These are phyloP conservation scores for Pseudocercospora fuligena DNA, from an alignment of 2,329 filamentous ascomycete species.

Conservation along the genomic window DNA sequence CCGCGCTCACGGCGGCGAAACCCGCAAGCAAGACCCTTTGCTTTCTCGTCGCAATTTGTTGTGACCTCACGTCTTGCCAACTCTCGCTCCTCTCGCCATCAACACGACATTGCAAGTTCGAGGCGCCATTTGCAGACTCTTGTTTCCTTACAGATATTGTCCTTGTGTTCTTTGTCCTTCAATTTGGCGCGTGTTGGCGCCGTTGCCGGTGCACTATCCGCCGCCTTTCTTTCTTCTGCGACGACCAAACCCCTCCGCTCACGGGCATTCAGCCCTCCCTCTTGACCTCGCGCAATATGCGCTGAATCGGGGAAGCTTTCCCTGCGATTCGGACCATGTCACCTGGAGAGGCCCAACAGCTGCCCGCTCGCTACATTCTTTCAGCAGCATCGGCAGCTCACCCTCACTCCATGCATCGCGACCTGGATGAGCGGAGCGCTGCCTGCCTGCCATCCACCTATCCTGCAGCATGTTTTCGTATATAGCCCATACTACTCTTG, in stretches of 20 bases:
- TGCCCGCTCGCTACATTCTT: background rate
- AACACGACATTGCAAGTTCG: background rate
- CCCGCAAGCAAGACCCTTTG: background rate
- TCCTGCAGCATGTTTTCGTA: constrained; percentile 1
- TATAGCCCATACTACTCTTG: constrained; percentile 5
- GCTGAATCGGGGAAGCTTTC: background rate
- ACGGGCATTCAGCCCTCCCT: background rate
- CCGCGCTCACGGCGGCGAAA: background rate
- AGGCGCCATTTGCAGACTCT: constrained; percentile 6
- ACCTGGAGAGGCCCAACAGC: background rate
- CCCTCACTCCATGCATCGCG: background rate
- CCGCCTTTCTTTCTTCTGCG: background rate
- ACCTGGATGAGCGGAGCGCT: background rate
- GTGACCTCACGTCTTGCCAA: constrained; percentile 2
- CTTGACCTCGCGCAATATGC: background rate
- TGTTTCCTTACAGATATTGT: background rate
- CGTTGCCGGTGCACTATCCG: background rate
- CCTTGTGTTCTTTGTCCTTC: constrained; percentile 4
- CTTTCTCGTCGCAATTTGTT: constrained; percentile 4
- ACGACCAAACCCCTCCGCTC: background rate
- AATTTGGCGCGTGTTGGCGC: background rate
- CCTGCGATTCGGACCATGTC: background rate
- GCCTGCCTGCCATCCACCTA: background rate
- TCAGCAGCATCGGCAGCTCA: background rate
- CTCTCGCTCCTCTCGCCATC: constrained; percentile 3